Conservation (phyloP, 345 rosid species). For the Pseudoturritis turrita region DNA sequence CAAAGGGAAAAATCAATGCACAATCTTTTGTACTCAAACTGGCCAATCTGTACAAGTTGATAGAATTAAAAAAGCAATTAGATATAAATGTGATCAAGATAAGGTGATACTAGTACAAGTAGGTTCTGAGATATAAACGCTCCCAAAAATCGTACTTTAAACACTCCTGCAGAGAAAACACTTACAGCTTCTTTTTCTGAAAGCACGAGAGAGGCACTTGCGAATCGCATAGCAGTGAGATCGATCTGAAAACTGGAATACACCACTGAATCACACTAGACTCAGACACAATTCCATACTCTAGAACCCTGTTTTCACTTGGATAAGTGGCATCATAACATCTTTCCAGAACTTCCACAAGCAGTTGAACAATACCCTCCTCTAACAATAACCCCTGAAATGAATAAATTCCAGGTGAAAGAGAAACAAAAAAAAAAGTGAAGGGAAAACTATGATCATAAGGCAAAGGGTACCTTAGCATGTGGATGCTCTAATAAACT, state of each 20-base stretch:
- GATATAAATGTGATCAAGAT: not conserved
- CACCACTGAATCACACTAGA: constrained; percentile 56
- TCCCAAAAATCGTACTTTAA: not conserved
- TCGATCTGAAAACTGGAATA: constrained; percentile 64
- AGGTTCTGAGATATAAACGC: not conserved
- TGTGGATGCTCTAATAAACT: constrained; percentile 82
- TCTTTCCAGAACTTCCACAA: constrained; percentile 56
- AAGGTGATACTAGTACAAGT: constrained; percentile 15
- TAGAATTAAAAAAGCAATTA: not conserved
- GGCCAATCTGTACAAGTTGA: constrained; percentile 40
- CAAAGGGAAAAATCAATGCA: constrained; percentile 45
- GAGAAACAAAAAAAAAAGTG: not conserved
- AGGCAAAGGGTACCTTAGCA: constrained; percentile 55
- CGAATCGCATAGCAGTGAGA: constrained; percentile 58
- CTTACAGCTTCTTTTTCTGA: constrained; percentile 57
- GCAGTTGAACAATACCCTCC: constrained; percentile 57
- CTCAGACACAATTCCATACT: constrained; percentile 42
- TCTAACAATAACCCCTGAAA: constrained; percentile 61
- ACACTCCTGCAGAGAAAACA: constrained; percentile 23
- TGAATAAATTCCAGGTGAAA: constrained; percentile 12
- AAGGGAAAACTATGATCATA: constrained; percentile 7
- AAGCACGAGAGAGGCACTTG: constrained; percentile 34
- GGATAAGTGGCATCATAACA: constrained; percentile 55
- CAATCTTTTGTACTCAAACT: constrained; percentile 62
- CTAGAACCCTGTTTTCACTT: constrained; percentile 45